These are phyloP conservation scores for Tillandsia leiboldiana DNA, from an alignment of 176 grass and related monocot genomes.

Conservation along the genomic window DNA sequence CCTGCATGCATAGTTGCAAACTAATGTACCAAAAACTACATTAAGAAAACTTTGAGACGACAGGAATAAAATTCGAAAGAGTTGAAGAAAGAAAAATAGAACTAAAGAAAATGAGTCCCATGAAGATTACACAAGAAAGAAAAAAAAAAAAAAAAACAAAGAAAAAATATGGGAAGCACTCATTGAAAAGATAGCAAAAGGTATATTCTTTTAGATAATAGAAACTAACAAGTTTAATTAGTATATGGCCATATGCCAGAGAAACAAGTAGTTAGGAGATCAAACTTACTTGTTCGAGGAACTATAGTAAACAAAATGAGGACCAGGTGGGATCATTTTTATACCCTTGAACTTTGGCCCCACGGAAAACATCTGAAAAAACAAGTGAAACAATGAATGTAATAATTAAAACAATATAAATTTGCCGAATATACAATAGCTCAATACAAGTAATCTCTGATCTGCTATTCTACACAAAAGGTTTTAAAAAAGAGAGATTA, in stretches of 20 bases:
- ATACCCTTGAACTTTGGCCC: slow-evolving; percentile 81
- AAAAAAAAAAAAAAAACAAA: not conserved
- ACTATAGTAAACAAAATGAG: slow-evolving; percentile 71
- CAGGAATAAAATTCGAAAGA: not conserved
- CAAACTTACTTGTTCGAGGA: slow-evolving; percentile 53
- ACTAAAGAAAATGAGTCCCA: not conserved
- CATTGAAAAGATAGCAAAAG: not conserved
- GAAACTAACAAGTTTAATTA: not conserved
- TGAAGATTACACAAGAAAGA: not conserved
- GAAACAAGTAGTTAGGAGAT: not conserved
- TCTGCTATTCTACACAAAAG: not conserved
- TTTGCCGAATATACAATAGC: not conserved
- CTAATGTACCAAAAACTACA: not conserved
- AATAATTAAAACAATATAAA: not conserved
- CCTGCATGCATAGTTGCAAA: slow-evolving; percentile 22
- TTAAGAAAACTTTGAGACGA: not conserved
- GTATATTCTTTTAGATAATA: not conserved
- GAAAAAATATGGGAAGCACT: not conserved
- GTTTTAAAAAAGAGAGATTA: too few relatives aligned
- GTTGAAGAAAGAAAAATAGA: not conserved
- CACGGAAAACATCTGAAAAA: slow-evolving; percentile 60
- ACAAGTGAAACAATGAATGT: not conserved
- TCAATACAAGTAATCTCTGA: not conserved
- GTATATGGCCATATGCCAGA: not conserved
- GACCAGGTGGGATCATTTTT: slow-evolving; percentile 76